Percentiles rank a stretch among this genome's conserved stretches.
Evolutionary conservation across 345 rosid genomes (phyloP).

Genomic region (thale cress (Arabidopsis thaliana)): DNA sequence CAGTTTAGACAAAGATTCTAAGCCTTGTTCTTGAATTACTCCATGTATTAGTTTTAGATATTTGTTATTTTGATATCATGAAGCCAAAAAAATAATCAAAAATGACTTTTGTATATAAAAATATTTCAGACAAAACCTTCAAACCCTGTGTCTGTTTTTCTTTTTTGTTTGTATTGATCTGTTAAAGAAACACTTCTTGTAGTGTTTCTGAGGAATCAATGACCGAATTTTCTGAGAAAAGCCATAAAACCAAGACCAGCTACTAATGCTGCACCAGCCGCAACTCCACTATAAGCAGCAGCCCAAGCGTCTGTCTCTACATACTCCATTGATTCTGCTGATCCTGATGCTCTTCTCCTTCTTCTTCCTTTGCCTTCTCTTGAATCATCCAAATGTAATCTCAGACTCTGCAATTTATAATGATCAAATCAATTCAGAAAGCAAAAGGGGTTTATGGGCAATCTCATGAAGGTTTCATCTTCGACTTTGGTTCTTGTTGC

Average conservation of each 20-base stretch:
- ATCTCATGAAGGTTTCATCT: not conserved
- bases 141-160: conserved; percentile 9
- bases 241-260: conserved; percentile 91
- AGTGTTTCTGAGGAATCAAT: conserved; percentile 34
- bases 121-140: conserved; percentile 34
- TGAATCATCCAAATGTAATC: conserved; percentile 84
- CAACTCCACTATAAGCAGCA: conserved; percentile 81
- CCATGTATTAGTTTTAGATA: conserved; percentile 22
- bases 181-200: conserved; percentile 6
- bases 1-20: conserved; percentile 13
- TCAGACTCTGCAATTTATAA: conserved; percentile 68
- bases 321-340: conserved; percentile 64
- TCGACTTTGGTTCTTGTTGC: not conserved
- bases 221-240: conserved; percentile 69
- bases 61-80: not conserved
- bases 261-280: conserved; percentile 91
- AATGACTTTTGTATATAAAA: conserved; percentile 20
- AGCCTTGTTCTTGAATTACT: conserved; percentile 21
- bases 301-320: conserved; percentile 85
- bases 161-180: conserved; percentile 23
- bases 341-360: conserved; percentile 48
- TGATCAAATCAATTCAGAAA: conserved; percentile 16
- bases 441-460: not conserved
- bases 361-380: conserved; percentile 51
- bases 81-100: not conserved